A percentile compares a stretch with the other conserved stretches of the same genome.
phyloP scores from a whole-genome alignment of 805 yeast genomes.

The Candida methanosorbosa region DNA sequence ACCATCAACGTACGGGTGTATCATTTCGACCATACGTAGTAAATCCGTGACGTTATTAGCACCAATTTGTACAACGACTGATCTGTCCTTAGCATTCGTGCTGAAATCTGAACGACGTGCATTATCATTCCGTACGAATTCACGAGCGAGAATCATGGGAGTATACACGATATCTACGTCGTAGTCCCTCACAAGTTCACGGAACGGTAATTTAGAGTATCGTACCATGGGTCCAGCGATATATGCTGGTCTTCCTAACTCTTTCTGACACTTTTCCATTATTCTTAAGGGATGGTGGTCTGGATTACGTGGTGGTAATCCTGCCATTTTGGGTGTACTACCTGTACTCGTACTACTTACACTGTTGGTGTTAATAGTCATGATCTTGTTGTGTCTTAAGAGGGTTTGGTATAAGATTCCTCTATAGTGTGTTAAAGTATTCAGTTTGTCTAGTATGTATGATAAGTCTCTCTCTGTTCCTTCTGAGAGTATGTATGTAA shows the following conservation, averaged over 20 bases:
- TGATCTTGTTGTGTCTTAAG: too few species aligned
- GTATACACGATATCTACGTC: slow-evolving; percentile 79
- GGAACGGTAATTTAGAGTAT: slow-evolving; percentile 87
- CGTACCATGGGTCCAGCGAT: slow-evolving; percentile 96
- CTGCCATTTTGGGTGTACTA: not conserved
- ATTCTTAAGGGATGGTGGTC: slow-evolving; percentile 46
- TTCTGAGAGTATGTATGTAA: too few species aligned
- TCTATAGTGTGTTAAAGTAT: too few species aligned
- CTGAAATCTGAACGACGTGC: slow-evolving; percentile 84
- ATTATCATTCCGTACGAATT: slow-evolving; percentile 74
- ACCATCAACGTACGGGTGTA: slow-evolving; percentile 87
- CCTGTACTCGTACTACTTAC: too few species aligned
- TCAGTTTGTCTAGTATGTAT: too few species aligned
- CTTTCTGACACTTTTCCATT: slow-evolving; percentile 35
- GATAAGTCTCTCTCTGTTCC: too few species aligned
- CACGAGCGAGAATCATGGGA: slow-evolving; percentile 95
- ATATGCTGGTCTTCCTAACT: slow-evolving; percentile 48
- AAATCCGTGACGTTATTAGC: slow-evolving; percentile 78
- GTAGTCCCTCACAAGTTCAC: slow-evolving; percentile 69
- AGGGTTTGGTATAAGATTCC: too few species aligned
- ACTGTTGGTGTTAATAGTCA: too few species aligned
- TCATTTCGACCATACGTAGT: slow-evolving; percentile 75
- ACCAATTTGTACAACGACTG: slow-evolving; percentile 86
- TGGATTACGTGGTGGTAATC: slow-evolving; percentile 25
- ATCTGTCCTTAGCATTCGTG: slow-evolving; percentile 61